A percentile compares a stretch with the other conserved stretches of the same genome.
Evolutionary conservation across 257 asterid genomes (phyloP).

Genomic region (Solanum chaucha): DNA sequence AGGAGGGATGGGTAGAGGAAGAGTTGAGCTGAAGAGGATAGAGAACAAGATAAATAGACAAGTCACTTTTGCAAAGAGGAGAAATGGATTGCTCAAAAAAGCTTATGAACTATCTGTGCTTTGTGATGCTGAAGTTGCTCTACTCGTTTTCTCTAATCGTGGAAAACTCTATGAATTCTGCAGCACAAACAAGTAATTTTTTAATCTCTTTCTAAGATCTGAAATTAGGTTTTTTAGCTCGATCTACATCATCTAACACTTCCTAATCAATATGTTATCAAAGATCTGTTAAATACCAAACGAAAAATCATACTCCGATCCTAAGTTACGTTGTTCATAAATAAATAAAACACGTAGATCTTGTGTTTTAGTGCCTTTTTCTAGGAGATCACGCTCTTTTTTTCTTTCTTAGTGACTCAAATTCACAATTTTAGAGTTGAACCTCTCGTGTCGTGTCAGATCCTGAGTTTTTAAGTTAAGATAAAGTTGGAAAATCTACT

Average conservation of each 20-base stretch:
- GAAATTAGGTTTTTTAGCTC: neutral
- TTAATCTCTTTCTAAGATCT: neutral
- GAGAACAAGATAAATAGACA: constrained; percentile 88
- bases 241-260: neutral
- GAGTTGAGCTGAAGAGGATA: constrained; percentile 85
- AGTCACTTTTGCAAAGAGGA: constrained; percentile 81
- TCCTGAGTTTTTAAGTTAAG: neutral
- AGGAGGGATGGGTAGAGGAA: constrained; percentile 66
- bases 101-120: constrained; percentile 81
- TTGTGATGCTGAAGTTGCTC: constrained; percentile 82
- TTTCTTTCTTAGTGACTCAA: neutral
- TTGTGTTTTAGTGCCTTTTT: neutral
- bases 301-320: neutral
- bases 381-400: neutral
- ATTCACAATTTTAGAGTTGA: neutral
- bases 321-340: neutral
- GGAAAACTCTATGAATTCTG: constrained; percentile 91
- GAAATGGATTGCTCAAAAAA: constrained; percentile 73
- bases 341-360: neutral
- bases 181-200: constrained; percentile 59
- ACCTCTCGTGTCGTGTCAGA: neutral
- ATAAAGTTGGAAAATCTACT: neutral
- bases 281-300: neutral
- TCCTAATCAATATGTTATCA: neutral
- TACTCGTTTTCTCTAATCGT: constrained; percentile 78